Evolutionary conservation across 1,139 yeast genomes (phyloP), one percentile per base, ranked within the genome.

Genomic region (Suhomyces atakaporum): DNA sequence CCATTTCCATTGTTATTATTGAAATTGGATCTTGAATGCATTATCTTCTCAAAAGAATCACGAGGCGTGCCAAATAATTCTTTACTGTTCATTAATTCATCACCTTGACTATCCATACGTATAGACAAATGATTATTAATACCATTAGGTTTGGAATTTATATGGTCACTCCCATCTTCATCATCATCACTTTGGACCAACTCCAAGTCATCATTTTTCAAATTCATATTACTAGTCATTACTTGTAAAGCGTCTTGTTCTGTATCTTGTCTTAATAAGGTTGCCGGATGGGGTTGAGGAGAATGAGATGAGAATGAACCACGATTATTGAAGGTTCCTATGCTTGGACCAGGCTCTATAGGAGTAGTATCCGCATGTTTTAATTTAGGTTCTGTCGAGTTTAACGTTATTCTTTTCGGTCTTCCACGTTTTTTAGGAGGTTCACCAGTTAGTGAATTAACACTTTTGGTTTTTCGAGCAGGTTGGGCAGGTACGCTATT

Each of bases 341-440:
- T 50, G 29, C 54, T 58, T 5, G 64, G 66, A 2, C 59, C 67
- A 4, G 42, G 36, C 23, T 50, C 50, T 9, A 66, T 55, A 1
- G 70, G 69, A 3, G 63, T 58, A 2, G 75, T 68, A 31, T 65
- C 55, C 33, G 60, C 51, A 35, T 60, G 63, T 28, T 49, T 46
- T 28, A 67, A 51, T 2, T 48, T 44, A 2, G 71, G 70, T 21
- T 58, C 54, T 20, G 55, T 45, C 10, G 51, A 48, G 16, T 55
- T 47, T 15, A 66, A 45, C 7, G 62, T 43, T 6, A 59, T 62
- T 40, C 79, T 53, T 51, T 65, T 71, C 3, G 80, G 78, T 35
- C 79, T 53, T 7, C 78, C 79, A 42, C 79, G 54, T 45, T 70
- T 73, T 40, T 58, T 62, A 5, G 73, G 69, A 7, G 67, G 66